Evolutionary conservation across 106 monocot genomes (phyloP).

Genomic region (Ottelia alismoides): DNA sequence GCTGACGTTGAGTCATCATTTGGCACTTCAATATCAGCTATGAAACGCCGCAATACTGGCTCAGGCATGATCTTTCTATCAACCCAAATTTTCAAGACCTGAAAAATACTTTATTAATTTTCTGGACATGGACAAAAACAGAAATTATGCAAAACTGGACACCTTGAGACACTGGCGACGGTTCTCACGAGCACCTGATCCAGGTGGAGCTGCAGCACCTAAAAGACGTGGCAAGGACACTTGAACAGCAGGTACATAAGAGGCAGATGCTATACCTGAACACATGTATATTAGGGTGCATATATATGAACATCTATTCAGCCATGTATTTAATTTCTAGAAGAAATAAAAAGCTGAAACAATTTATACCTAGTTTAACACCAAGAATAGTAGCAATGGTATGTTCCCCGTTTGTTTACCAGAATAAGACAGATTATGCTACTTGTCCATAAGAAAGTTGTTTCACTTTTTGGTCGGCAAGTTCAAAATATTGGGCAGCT

Average conservation of each 20-base stretch:
- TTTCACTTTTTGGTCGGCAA: too few species aligned
- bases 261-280: constrained; percentile 73
- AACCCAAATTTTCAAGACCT: constrained; percentile 75
- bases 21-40: constrained; percentile 73
- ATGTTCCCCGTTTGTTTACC: too few species aligned
- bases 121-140: not conserved
- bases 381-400: too few species aligned
- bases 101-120: constrained; percentile 1
- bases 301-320: too few species aligned
- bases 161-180: constrained; percentile 92
- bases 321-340: too few species aligned
- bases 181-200: too few species aligned
- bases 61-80: constrained; percentile 82
- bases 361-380: too few species aligned
- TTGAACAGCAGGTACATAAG: constrained; percentile 72
- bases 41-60: constrained; percentile 45
- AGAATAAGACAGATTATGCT: too few species aligned
- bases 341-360: too few species aligned
- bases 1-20: constrained; percentile 38
- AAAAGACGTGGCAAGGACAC: constrained; percentile 63
- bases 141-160: not conserved
- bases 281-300: too few species aligned
- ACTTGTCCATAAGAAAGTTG: too few species aligned
- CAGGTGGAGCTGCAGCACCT: constrained; percentile 74
- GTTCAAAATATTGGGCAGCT: too few species aligned